A percentile compares a stretch with the other conserved stretches of the same genome.
phyloP scores from a whole-genome alignment of 2,329 filamentous ascomycete genomes.

The Xylariaceae sp. region DNA sequence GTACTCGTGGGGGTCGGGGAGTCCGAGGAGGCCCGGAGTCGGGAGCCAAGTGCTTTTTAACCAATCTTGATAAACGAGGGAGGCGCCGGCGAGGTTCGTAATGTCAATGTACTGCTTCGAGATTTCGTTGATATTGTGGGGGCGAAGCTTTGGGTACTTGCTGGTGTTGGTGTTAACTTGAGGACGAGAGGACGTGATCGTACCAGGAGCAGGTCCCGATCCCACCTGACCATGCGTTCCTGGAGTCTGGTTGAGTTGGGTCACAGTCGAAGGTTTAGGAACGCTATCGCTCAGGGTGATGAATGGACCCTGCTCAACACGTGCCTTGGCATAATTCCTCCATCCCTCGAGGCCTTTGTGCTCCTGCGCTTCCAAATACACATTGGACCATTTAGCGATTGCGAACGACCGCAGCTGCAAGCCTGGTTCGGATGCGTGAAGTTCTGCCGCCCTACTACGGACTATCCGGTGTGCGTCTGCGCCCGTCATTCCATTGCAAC shows the following conservation, averaged over 20 bases:
- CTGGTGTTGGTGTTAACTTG: neutral
- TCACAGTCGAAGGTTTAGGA: neutral
- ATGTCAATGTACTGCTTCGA: conserved; percentile 3
- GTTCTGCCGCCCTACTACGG: neutral
- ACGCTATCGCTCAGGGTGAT: conserved; percentile 4
- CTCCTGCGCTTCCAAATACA: conserved; percentile 13
- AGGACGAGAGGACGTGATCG: no score
- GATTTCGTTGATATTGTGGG: conserved; percentile 16
- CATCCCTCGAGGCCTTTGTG: conserved; percentile 8
- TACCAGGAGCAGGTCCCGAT: no score
- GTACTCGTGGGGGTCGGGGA: conserved; percentile 2
- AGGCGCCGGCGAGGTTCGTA: neutral
- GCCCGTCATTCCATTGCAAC: neutral
- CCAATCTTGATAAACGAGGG: neutral
- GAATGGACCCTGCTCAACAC: conserved; percentile 9
- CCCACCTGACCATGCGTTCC: no score
- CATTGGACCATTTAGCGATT: conserved; percentile 17
- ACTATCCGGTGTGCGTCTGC: conserved; percentile 2
- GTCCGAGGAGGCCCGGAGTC: neutral
- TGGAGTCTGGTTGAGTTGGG: no score
- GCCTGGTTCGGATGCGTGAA: no score
- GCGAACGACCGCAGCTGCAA: conserved; percentile 7
- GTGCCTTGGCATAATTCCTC: conserved; percentile 11
- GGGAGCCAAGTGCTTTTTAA: conserved; percentile 19
- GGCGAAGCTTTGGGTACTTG: conserved; percentile 14